These are phyloP conservation scores for Cyclocybe cylindracea DNA, from an alignment of 768 basidiomycete genomes.

Conservation along the genomic window DNA sequence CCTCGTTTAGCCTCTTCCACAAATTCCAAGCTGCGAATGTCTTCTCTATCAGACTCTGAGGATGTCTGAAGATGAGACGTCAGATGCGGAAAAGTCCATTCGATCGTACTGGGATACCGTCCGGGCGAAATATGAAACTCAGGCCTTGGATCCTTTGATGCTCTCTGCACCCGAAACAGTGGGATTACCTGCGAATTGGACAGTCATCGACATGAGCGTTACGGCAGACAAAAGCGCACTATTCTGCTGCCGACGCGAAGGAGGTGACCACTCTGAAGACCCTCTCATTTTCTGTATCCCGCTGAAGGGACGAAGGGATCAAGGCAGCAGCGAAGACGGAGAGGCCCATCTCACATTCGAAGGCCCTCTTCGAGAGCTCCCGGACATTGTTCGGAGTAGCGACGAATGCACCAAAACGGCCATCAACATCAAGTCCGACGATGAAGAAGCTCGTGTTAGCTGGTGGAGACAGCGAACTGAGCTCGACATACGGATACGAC, in stretches of 20 bases:
- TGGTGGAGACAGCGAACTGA: conserved; percentile 88
- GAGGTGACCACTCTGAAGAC: conserved; percentile 36
- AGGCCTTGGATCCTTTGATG: conserved; percentile 38
- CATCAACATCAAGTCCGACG: conserved; percentile 66
- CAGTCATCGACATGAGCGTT: conserved; percentile 78
- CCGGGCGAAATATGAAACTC: conserved; percentile 53
- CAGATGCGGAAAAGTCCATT: conserved; percentile 29
- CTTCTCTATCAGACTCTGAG: conserved; percentile 30
- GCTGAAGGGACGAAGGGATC: conserved; percentile 78
- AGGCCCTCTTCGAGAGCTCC: conserved; percentile 70
- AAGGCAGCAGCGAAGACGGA: conserved; percentile 65
- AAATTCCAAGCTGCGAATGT: conserved; percentile 15
- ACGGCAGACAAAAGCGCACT: conserved; percentile 83
- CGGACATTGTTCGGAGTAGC: conserved; percentile 78
- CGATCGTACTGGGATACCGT: conserved; percentile 64
- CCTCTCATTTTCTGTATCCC: conserved; percentile 90
- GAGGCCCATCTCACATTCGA: conserved; percentile 75
- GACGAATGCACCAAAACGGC: conserved; percentile 78
- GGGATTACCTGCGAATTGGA: conserved; percentile 76
- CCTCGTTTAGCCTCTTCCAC: conserved; percentile 21
- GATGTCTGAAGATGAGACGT: conserved; percentile 31
- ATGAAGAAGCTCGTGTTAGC: conserved; percentile 58
- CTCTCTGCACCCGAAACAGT: conserved; percentile 42
- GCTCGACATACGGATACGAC: conserved; percentile 74
- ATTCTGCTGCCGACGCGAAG: conserved; percentile 79